phyloP scores from a whole-genome alignment of 805 yeast genomes.

The Lipomyces sp. region DNA sequence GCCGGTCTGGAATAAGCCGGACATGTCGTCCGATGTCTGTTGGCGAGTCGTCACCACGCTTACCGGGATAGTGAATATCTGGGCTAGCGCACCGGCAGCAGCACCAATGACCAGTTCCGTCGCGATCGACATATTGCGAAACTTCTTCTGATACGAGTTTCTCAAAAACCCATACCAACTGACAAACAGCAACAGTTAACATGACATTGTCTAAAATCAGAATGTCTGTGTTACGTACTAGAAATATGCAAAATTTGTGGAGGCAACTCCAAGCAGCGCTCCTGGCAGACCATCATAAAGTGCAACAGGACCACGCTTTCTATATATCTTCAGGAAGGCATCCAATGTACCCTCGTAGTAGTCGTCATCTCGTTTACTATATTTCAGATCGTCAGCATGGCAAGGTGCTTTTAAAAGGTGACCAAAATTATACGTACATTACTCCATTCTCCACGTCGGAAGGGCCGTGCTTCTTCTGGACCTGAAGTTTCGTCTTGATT shows the following conservation, averaged over 20 bases:
- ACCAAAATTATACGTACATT: not conserved
- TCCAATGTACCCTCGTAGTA: slow-evolving; percentile 64
- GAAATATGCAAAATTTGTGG: slow-evolving; percentile 80
- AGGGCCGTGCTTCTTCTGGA: slow-evolving; percentile 24
- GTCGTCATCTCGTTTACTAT: slow-evolving; percentile 27
- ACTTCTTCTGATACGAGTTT: slow-evolving; percentile 55
- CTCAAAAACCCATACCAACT: slow-evolving; percentile 78
- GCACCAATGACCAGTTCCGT: slow-evolving; percentile 78
- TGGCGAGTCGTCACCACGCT: slow-evolving; percentile 71
- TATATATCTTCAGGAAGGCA: slow-evolving; percentile 62
- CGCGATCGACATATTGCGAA: slow-evolving; percentile 55
- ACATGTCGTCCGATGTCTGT: slow-evolving; percentile 44
- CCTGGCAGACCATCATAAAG: slow-evolving; percentile 75
- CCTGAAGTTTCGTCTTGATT: slow-evolving; percentile 32
- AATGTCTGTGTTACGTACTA: slow-evolving; percentile 46
- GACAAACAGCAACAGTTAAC: not conserved
- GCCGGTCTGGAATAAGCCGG: slow-evolving; percentile 50
- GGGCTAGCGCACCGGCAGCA: slow-evolving; percentile 80
- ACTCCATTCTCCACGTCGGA: slow-evolving; percentile 26
- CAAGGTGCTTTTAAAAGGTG: not conserved
- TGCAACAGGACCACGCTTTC: slow-evolving; percentile 64
- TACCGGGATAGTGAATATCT: slow-evolving; percentile 80
- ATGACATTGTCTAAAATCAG: not conserved
- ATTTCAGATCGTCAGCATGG: not conserved
- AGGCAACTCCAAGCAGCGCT: slow-evolving; percentile 70